Conservation (phyloP, 192 early-diverging fungal genomes). For the Haplosporangium gracile region DNA sequence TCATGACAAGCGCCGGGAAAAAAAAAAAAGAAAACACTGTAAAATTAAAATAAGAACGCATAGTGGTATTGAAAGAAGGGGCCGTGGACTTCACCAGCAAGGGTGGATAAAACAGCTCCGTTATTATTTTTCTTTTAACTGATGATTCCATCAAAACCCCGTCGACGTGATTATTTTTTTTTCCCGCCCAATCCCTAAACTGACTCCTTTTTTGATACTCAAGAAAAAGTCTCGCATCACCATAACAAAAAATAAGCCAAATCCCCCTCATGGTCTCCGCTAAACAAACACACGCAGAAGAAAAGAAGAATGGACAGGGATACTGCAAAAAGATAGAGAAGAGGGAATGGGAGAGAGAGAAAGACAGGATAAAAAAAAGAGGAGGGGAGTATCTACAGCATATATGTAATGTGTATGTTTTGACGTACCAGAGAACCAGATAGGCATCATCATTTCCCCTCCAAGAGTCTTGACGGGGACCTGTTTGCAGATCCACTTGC, state of each 20-base stretch:
- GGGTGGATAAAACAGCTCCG: conserved; percentile 1
- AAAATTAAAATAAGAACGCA: background rate
- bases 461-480: conserved; percentile 50
- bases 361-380: background rate
- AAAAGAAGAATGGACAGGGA: background rate
- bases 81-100: background rate
- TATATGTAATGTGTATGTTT: background rate
- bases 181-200: conserved; percentile 2
- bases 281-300: background rate
- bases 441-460: conserved; percentile 53
- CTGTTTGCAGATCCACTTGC: conserved; percentile 51
- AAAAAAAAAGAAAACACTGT: background rate
- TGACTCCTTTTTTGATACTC: background rate
- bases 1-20: conserved; percentile 1
- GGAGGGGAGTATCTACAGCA: background rate
- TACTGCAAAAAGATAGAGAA: background rate
- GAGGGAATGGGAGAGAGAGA: background rate
- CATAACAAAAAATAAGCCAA: background rate
- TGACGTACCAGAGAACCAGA: conserved; percentile 48
- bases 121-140: background rate
- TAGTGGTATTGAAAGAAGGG: background rate
- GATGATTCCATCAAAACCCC: background rate
- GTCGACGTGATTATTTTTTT: background rate
- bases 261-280: background rate
- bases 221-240: background rate